A percentile compares a stretch with the other conserved stretches of the same genome.
These are phyloP conservation scores for Boletus eberwhitei DNA, from an alignment of 768 basidiomycete species.

Conservation along the genomic window DNA sequence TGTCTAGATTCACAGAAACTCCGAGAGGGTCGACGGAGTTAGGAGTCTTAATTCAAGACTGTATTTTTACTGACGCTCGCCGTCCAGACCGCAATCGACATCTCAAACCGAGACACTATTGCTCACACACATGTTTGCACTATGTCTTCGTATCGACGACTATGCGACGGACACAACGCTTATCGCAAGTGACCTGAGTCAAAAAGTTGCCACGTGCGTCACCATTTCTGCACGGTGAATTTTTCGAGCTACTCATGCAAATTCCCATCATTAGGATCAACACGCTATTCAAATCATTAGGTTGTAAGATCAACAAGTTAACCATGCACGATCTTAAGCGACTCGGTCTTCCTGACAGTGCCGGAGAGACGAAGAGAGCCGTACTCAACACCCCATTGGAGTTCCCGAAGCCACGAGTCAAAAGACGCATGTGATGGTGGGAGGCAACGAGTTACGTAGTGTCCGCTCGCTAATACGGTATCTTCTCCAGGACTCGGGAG, in stretches of 20 bases:
- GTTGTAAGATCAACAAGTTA: constrained; percentile 67
- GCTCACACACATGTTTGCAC: constrained; percentile 73
- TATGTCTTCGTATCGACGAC: constrained; percentile 77
- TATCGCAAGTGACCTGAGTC: constrained; percentile 72
- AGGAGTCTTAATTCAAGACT: constrained; percentile 11
- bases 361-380: constrained; percentile 66
- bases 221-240: not conserved
- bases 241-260: not conserved
- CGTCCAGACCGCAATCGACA: constrained; percentile 49
- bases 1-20: constrained; percentile 78
- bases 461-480: not conserved
- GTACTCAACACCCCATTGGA: constrained; percentile 70
- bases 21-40: constrained; percentile 65
- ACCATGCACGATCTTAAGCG: constrained; percentile 61
- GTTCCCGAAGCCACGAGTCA: constrained; percentile 66
- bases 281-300: constrained; percentile 72
- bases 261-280: constrained; percentile 44
- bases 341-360: constrained; percentile 63
- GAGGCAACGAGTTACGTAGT: not conserved
- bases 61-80: not conserved
- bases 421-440: constrained; percentile 26
- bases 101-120: constrained; percentile 68
- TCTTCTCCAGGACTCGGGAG: not conserved
- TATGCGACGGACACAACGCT: constrained; percentile 66
- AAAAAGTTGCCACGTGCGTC: constrained; percentile 62